phyloP scores from a whole-genome alignment of 1,284 basidiomycete species.

The Heterobasidion irregulare region DNA sequence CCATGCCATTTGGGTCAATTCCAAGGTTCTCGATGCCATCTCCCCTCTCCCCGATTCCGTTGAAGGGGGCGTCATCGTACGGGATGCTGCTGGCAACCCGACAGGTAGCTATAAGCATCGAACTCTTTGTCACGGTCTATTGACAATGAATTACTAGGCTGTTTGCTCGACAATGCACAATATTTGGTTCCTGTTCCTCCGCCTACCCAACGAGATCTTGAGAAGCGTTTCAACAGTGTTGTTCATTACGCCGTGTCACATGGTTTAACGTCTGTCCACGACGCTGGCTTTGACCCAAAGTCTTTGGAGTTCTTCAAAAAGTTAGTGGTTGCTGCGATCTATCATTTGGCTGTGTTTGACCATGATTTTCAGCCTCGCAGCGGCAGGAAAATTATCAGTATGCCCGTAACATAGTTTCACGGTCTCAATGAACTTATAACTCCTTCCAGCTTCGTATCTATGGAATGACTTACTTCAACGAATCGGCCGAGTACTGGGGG shows the following conservation, averaged over 20 bases:
- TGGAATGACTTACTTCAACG: conserved; percentile 66
- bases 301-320: conserved; percentile 70
- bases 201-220: conserved; percentile 56
- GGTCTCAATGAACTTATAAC: conserved; percentile 1
- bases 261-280: conserved; percentile 79
- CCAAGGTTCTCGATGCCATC: conserved; percentile 47
- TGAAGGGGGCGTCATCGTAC: conserved; percentile 76
- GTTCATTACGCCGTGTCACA: conserved; percentile 59
- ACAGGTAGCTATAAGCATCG: conserved; percentile 40
- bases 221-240: conserved; percentile 55
- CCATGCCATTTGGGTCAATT: conserved; percentile 84
- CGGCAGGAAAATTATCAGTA: conserved; percentile 54
- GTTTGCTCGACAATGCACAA: conserved; percentile 68
- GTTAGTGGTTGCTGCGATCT: conserved; percentile 26
- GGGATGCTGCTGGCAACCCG: conserved; percentile 60
- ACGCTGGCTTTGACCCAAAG: conserved; percentile 64
- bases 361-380: conserved; percentile 41
- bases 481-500: conserved; percentile 72
- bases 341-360: background rate
- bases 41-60: conserved; percentile 56
- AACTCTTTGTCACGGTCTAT: conserved; percentile 4
- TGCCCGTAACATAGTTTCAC: conserved; percentile 13
- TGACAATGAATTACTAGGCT: conserved; percentile 31
- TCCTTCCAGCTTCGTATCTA: conserved; percentile 57
- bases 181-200: conserved; percentile 54